Percentiles rank a stretch among this genome's conserved stretches.
These are phyloP conservation scores for Aplosporella prunicola DNA, from an alignment of 2,329 filamentous ascomycete genomes.

Conservation along the genomic window DNA sequence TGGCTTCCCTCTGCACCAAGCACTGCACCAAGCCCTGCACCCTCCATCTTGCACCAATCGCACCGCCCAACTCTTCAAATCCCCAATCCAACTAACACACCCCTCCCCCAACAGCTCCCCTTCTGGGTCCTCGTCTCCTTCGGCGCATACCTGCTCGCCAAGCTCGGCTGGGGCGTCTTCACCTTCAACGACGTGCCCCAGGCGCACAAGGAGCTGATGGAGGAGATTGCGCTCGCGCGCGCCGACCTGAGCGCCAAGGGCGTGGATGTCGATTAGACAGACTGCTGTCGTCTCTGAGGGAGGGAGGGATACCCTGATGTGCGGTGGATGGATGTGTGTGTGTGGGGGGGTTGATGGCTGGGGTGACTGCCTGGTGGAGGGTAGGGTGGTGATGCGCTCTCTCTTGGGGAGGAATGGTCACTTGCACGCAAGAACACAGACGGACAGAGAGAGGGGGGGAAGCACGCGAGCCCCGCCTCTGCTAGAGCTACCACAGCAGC, in stretches of 20 bases:
- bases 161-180: slow-evolving; percentile 83
- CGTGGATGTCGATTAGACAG: slow-evolving; percentile 65
- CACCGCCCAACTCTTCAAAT: background rate
- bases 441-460: too few species aligned
- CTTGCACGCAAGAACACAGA: too few species aligned
- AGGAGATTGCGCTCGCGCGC: slow-evolving; percentile 70
- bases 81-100: slow-evolving; percentile 3
- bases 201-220: slow-evolving; percentile 81
- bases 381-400: too few species aligned
- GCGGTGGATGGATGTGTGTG: too few species aligned
- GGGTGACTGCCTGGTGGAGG: too few species aligned
- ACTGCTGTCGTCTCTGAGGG: too few species aligned
- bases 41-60: too few species aligned
- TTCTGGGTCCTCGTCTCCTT: slow-evolving; percentile 89
- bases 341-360: too few species aligned
- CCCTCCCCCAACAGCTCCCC: slow-evolving; percentile 56
- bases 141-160: slow-evolving; percentile 83
- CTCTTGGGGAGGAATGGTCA: too few species aligned
- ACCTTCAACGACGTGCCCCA: slow-evolving; percentile 95
- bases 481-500: too few species aligned
- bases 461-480: too few species aligned
- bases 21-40: background rate
- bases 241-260: slow-evolving; percentile 63
- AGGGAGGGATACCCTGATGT: too few species aligned
- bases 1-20: slow-evolving; percentile 7